A percentile compares a stretch with the other conserved stretches of the same genome.
Conservation (phyloP, 2,329 filamentous ascomycete genomes). For the Cladobotryum protrusum region DNA sequence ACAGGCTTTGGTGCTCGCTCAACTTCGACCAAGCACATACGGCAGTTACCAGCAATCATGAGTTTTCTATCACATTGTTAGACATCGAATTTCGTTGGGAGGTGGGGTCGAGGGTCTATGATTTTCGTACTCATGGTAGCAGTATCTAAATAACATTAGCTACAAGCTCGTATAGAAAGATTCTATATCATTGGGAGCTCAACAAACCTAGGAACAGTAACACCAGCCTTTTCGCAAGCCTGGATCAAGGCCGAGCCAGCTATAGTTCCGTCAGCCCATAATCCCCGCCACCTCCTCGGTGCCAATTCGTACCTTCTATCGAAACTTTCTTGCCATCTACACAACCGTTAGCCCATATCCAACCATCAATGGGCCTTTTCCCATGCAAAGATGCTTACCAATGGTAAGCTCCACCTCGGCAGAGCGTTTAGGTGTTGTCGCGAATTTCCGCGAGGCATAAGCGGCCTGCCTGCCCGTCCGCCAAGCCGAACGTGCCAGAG, state of each 20-base stretch:
- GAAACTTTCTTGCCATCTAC: conserved; percentile 96
- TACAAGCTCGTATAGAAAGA: conserved; percentile 1
- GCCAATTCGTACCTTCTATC: conserved; percentile 69
- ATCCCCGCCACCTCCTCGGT: conserved; percentile 14
- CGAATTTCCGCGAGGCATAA: conserved; percentile 69
- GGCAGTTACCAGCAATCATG: conserved; percentile 98
- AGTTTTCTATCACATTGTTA: conserved; percentile 64
- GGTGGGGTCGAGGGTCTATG: conserved; percentile 5
- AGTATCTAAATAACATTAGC: conserved; percentile 62
- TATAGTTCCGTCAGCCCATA: conserved; percentile 41
- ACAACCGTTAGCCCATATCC: conserved; percentile 25
- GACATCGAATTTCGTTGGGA: conserved; percentile 18
- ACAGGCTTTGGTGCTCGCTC: conserved; percentile 95
- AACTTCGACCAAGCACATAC: conserved; percentile 99
- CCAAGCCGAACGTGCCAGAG: conserved; percentile 62
- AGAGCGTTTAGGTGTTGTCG: conserved; percentile 68
- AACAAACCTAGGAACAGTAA: conserved; percentile 73
- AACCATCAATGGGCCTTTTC: neutral
- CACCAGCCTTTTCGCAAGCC: conserved; percentile 96
- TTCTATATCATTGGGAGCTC: conserved; percentile 6
- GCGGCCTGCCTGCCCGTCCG: conserved; percentile 54
- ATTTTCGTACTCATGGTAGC: conserved; percentile 83
- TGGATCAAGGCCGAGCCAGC: conserved; percentile 96
- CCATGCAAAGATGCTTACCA: conserved; percentile 48
- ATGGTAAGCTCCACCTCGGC: conserved; percentile 97